Conservation (phyloP, 78 protist species). For the slime mould (Dictyostelium discoideum) region DNA sequence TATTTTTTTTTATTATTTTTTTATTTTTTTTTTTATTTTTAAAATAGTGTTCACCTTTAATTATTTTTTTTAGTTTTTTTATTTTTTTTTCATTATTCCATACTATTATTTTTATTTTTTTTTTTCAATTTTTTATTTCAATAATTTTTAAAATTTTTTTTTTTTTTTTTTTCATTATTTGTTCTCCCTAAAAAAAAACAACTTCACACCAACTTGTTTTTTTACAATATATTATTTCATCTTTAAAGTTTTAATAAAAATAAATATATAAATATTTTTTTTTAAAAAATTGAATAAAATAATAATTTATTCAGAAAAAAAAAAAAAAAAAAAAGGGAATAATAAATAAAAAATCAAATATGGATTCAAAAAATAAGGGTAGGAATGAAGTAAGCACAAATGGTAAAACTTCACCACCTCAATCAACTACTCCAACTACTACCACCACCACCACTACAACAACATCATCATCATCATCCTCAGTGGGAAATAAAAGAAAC, state of each 20-base stretch:
- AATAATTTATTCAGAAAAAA: no score
- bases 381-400: background rate
- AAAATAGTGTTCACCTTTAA: no score
- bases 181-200: background rate
- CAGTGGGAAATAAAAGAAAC: background rate
- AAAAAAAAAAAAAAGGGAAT: background rate
- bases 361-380: background rate
- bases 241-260: no score
- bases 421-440: background rate
- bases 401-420: background rate
- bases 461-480: background rate
- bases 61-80: no score
- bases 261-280: no score
- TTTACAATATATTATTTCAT: background rate
- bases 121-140: no score
- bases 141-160: no score
- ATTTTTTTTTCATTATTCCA: no score
- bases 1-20: no score
- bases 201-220: background rate
- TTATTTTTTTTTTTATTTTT: no score
- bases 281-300: no score
- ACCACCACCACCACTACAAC: background rate
- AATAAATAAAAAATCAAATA: background rate
- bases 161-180: background rate
- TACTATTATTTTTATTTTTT: no score